Percentiles rank a stretch among this genome's conserved stretches.
Evolutionary conservation across 495 filamentous ascomycete species (phyloP).

Genomic region (Penicillium canariense): DNA sequence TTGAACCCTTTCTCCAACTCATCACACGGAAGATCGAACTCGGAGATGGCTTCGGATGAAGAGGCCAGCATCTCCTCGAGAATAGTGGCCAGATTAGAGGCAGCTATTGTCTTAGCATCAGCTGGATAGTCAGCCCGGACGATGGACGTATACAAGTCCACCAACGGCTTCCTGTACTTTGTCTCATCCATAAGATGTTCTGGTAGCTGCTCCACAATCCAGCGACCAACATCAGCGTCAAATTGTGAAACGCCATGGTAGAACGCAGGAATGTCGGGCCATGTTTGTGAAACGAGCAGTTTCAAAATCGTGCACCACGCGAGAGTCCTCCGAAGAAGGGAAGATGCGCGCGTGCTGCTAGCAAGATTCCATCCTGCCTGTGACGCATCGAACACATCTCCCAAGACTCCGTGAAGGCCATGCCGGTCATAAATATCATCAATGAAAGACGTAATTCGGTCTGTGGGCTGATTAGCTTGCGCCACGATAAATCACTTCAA

Average conservation of each 20-base stretch:
- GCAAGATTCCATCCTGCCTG: conserved; percentile 31
- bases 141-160: conserved; percentile 31
- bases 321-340: conserved; percentile 40
- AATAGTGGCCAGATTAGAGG: conserved; percentile 34
- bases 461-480: conserved; percentile 10
- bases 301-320: conserved; percentile 36
- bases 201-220: conserved; percentile 37
- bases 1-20: conserved; percentile 25
- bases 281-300: conserved; percentile 20
- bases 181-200: conserved; percentile 23
- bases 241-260: conserved; percentile 26
- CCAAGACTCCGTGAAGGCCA: conserved; percentile 28
- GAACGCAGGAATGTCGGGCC: conserved; percentile 22
- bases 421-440: conserved; percentile 27
- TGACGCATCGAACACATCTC: conserved; percentile 31
- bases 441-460: conserved; percentile 20
- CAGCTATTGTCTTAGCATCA: conserved; percentile 33
- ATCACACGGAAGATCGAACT: conserved; percentile 27
- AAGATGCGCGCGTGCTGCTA: conserved; percentile 37
- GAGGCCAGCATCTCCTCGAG: conserved; percentile 29
- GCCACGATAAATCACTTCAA: background rate
- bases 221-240: conserved; percentile 41
- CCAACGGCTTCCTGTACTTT: conserved; percentile 22
- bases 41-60: conserved; percentile 8
- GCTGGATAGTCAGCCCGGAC: conserved; percentile 28